phyloP scores from a whole-genome alignment of 2,329 filamentous ascomycete genomes.

The Colletotrichum agaves region DNA sequence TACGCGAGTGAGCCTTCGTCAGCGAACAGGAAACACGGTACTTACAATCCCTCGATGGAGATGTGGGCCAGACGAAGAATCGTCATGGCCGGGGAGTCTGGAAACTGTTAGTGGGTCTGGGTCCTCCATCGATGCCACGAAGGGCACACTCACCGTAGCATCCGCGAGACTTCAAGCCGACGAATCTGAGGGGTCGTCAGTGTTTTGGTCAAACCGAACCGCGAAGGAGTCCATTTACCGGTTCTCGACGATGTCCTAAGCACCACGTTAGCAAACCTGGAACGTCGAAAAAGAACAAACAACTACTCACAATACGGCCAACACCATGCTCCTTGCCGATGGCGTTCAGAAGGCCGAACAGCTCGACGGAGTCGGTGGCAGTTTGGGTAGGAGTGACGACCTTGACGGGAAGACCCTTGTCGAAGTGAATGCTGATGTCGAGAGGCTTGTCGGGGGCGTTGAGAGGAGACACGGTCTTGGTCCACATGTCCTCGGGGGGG shows the following conservation, averaged over 20 bases:
- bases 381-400: conserved; percentile 65
- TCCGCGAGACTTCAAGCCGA: conserved; percentile 55
- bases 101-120: background rate
- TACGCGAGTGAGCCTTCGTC: no score
- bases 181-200: conserved; percentile 40
- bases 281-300: background rate
- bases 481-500: conserved; percentile 79
- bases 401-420: conserved; percentile 75
- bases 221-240: background rate
- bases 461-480: conserved; percentile 64
- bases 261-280: background rate
- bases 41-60: conserved; percentile 63
- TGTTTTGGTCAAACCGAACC: background rate
- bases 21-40: background rate
- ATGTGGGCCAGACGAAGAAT: conserved; percentile 45
- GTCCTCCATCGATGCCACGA: no score
- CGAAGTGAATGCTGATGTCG: conserved; percentile 73
- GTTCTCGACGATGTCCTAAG: conserved; percentile 56
- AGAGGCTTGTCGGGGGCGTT: conserved; percentile 72
- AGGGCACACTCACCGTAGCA: conserved; percentile 54
- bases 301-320: conserved; percentile 71
- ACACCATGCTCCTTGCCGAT: conserved; percentile 74
- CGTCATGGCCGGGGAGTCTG: conserved; percentile 42
- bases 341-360: conserved; percentile 73
- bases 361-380: conserved; percentile 70